Base-by-base conservation (phyloP, 2,329 filamentous ascomycete species). In the Polychaeton citri region DNA sequence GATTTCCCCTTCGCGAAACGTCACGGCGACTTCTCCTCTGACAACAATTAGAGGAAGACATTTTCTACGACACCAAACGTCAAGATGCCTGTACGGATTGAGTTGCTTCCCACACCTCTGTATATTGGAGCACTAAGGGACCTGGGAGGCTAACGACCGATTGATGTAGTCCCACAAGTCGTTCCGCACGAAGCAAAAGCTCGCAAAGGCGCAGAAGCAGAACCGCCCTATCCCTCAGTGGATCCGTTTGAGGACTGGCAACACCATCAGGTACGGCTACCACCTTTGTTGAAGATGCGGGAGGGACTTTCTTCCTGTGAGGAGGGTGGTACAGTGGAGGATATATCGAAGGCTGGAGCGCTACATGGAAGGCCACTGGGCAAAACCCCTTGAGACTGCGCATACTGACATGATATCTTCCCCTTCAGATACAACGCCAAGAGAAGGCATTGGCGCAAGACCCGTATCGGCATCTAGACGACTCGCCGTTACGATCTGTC, bases 161-260 rank as follows among this genome's bases (percentile, higher is more conserved):
- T 37, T 26, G 21, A 33, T 21, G 63, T 66, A 96, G 88, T 88
- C 81, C 81, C 86, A 98, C 76, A 98, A 98, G 81, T 84, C 87
- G 66, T 98, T 98, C 86, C 83, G 87, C 68, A 95, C 87, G 72
- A 98, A 98, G 87, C 82, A 92, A 72, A 98, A 98, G 90, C 86
- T 98, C 74, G 90, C 90, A 65, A 95, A 88, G 78, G 90, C 90
- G 66, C 88, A 96, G 78, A 96, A 94, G 80, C 88, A 96, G 77
- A 98, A 98, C 81, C 82, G 90, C 67, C 90, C 90, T 58, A 95
- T 98, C 66, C 90, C 90, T 53, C 90, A 98, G 77, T 98, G 90
- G 90, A 96, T 98, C 67, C 82, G 90, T 66, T 79, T 98, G 63
- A 81, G 88, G 68, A 96, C 90, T 60, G 81, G 79, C 70, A 98